Conservation (phyloP, 768 basidiomycete genomes). For the Calocera cornea region DNA sequence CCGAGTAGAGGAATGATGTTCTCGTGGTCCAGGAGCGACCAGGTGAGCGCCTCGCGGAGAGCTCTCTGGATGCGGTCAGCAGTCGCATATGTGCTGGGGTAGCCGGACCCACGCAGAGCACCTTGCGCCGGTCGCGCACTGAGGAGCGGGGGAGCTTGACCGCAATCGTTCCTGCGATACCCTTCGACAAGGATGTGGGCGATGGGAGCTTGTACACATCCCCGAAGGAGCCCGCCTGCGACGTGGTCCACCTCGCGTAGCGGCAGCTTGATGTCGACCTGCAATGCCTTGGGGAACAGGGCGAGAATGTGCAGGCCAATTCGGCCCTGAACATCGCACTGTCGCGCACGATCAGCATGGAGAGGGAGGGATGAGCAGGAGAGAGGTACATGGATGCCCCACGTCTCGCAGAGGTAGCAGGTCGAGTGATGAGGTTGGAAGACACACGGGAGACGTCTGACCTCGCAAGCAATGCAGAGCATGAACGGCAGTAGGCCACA, state of each 20-base stretch:
- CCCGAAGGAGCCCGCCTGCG: neutral
- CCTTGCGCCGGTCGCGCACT: neutral
- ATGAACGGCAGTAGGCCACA: neutral
- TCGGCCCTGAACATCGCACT: neutral
- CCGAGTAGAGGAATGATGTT: neutral
- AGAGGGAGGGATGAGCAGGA: neutral
- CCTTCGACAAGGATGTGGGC: neutral
- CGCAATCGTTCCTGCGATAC: neutral
- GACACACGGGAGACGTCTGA: neutral
- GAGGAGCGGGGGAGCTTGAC: neutral
- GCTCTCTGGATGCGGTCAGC: neutral
- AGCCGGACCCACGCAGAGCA: neutral
- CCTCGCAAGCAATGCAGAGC: neutral
- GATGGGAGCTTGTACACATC: neutral
- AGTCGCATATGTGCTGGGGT: neutral
- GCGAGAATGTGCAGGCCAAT: neutral
- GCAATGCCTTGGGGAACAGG: neutral
- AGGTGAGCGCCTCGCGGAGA: neutral
- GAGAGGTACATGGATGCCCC: neutral
- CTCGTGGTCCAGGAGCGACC: neutral
- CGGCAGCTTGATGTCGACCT: neutral
- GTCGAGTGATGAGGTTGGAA: neutral
- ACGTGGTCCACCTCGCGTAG: neutral
- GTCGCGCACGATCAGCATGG: neutral
- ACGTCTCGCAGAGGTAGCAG: neutral